Evolutionary conservation across 495 filamentous ascomycete species (phyloP), one percentile per base, ranked within the genome.

Genomic region (Neurospora intermedia): DNA sequence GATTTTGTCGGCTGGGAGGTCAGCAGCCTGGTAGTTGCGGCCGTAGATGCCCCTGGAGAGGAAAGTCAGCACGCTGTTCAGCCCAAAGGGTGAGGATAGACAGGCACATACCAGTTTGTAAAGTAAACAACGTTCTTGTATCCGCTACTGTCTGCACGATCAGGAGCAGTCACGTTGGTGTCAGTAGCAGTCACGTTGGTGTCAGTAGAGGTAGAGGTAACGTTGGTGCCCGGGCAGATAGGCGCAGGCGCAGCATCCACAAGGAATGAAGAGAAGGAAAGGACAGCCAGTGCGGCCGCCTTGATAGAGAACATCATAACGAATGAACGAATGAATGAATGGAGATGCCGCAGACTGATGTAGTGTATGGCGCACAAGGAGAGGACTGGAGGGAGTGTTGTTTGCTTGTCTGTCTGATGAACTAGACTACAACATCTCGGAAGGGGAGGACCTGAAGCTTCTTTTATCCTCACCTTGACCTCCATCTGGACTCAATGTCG

Each of bases 1-100:
- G 73, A 98, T 81, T 73, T 97, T 87, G 18, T 89, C 85, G 1
- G 88, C 92, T 0, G 94, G 94, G 31, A 98, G 85, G 76, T 95
- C 89, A 72, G 92, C 87, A 3, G 93, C 92, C 71, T 94, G 87
- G 80, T 94, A 93, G 76, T 92, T 89, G 75, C 94, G 87, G 59
- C 87, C 92, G 77, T 97, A 97, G 75, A 97, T 96, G 43, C 90
- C 92, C 94, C 93, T 84, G 71, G 7, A 8, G 11, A 40, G 7
- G 13, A 48, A n/a, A 20, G 71, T 78, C 70, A 81, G 74, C 38
- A 4, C 35, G 38, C 9, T 71, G 48, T 16, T 9, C 15, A 18
- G 35, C 6, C 35, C 35, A 4, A 6, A 6, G 35, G 0, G 35
- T 20, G 11, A 6, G 18, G 43, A 4, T 1, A 0, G n/a, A 3